A percentile compares a stretch with the other conserved stretches of the same genome.
These are phyloP conservation scores for Spizellomyces sp. DNA, from an alignment of 192 early-diverging fungal species.

Conservation along the genomic window DNA sequence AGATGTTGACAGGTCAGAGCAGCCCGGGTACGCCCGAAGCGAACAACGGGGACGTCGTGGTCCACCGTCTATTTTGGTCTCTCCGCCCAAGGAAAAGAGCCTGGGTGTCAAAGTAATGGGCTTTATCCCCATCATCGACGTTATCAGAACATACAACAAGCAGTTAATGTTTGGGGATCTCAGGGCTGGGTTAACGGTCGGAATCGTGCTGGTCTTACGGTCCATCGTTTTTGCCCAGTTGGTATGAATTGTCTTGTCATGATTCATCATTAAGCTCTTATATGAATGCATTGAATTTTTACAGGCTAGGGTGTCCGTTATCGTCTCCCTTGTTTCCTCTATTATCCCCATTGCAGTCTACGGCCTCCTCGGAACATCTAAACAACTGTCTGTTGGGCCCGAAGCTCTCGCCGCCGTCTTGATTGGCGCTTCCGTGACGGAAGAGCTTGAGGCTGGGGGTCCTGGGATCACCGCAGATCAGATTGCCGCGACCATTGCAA, in stretches of 20 bases:
- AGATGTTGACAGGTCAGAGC: constrained; percentile 10
- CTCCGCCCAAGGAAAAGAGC: background rate
- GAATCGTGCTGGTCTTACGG: constrained; percentile 46
- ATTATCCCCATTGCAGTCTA: constrained; percentile 47
- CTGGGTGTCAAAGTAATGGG: background rate
- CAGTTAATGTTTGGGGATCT: constrained; percentile 30
- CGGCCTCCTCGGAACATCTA: constrained; percentile 44
- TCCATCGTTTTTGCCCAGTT: constrained; percentile 44
- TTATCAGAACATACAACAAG: background rate
- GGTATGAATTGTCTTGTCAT: too few relatives aligned
- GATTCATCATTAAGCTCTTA: too few relatives aligned
- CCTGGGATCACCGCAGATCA: constrained; percentile 20
- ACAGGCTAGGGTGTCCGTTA: constrained; percentile 31
- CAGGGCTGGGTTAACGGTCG: constrained; percentile 39
- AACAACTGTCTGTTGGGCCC: constrained; percentile 44
- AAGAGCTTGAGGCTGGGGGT: constrained; percentile 7
- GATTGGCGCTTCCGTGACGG: constrained; percentile 33
- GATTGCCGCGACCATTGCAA: constrained; percentile 26
- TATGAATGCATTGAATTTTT: too few relatives aligned
- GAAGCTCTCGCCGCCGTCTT: constrained; percentile 38
- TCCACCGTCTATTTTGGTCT: background rate
- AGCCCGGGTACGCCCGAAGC: background rate
- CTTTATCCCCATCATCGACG: constrained; percentile 3
- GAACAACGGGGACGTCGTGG: background rate
- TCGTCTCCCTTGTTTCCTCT: constrained; percentile 41